These are phyloP conservation scores for Phytophthora lateralis DNA, from an alignment of 352 stramenopile species.

Conservation along the genomic window DNA sequence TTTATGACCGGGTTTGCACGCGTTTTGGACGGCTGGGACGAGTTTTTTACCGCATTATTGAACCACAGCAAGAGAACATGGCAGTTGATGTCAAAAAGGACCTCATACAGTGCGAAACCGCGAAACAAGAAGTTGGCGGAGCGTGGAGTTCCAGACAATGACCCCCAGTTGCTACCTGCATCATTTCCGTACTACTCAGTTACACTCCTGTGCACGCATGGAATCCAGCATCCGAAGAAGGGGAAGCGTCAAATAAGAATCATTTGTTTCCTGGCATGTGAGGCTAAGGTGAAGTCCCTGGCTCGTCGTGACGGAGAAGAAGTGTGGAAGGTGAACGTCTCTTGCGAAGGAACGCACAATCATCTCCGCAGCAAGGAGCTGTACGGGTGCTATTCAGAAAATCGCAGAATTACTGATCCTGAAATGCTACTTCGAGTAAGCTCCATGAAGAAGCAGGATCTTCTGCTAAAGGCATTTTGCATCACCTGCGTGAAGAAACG, in stretches of 20 bases:
- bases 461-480: slow-evolving; percentile 10
- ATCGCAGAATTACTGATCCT: slow-evolving; percentile 11
- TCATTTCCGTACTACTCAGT: slow-evolving; percentile 16
- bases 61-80: too few relatives aligned
- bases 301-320: neutral
- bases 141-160: neutral
- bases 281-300: slow-evolving; percentile 7
- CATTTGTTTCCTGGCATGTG: slow-evolving; percentile 4
- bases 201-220: slow-evolving; percentile 7
- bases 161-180: neutral
- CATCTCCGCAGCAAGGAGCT: neutral
- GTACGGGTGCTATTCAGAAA: slow-evolving; percentile 2
- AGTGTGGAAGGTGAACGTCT: slow-evolving; percentile 1
- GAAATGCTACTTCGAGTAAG: neutral
- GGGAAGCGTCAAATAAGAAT: slow-evolving; percentile 1
- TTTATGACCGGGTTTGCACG: too few relatives aligned
- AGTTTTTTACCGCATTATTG: too few relatives aligned
- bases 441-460: slow-evolving; percentile 4
- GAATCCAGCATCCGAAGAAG: slow-evolving; percentile 10
- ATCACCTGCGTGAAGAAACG: slow-evolving; percentile 10
- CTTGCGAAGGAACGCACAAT: neutral
- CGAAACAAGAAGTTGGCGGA: slow-evolving; percentile 1
- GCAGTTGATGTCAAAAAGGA: neutral
- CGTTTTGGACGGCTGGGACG: too few relatives aligned
- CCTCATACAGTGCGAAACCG: neutral